Conservation (phyloP, 1,284 basidiomycete species). For the Cryptococcus jaspeensis region DNA sequence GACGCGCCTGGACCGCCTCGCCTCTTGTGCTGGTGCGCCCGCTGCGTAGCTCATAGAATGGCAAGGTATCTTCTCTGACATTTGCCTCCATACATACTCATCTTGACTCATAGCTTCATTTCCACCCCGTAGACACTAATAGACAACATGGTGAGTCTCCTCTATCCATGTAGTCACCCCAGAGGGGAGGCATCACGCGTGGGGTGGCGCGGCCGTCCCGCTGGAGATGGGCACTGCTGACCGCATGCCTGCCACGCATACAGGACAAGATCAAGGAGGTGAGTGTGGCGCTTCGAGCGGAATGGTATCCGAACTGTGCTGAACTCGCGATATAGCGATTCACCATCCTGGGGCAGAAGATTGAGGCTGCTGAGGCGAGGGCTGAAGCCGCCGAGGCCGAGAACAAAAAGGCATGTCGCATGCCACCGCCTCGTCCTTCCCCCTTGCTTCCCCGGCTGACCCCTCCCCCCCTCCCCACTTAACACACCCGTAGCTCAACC, state of each 20-base stretch:
- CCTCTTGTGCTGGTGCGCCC: no score
- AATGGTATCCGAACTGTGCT: background rate
- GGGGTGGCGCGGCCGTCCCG: background rate
- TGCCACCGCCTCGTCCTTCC: background rate
- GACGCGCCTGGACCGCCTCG: slow-evolving; percentile 15
- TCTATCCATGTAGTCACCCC: background rate
- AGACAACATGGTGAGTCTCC: slow-evolving; percentile 23
- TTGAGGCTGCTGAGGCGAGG: slow-evolving; percentile 72
- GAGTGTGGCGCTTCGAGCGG: slow-evolving; percentile 13
- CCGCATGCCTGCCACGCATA: background rate
- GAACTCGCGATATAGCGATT: slow-evolving; percentile 53
- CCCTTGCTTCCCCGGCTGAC: background rate
- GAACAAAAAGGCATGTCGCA: slow-evolving; percentile 64
- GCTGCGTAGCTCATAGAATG: no score
- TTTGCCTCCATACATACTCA: background rate
- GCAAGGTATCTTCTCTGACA: background rate
- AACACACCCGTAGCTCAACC: slow-evolving; percentile 58
- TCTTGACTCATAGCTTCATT: background rate
- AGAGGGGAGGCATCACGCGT: background rate
- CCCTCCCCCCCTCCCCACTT: background rate
- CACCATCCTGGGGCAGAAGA: slow-evolving; percentile 74
- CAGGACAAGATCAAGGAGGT: slow-evolving; percentile 61
- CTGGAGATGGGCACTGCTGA: background rate
- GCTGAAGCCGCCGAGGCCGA: slow-evolving; percentile 82
- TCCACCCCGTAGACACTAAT: slow-evolving; percentile 1